These are phyloP conservation scores for Neofusicoccum kwambonambiense DNA, from an alignment of 2,329 filamentous ascomycete species.

Conservation along the genomic window DNA sequence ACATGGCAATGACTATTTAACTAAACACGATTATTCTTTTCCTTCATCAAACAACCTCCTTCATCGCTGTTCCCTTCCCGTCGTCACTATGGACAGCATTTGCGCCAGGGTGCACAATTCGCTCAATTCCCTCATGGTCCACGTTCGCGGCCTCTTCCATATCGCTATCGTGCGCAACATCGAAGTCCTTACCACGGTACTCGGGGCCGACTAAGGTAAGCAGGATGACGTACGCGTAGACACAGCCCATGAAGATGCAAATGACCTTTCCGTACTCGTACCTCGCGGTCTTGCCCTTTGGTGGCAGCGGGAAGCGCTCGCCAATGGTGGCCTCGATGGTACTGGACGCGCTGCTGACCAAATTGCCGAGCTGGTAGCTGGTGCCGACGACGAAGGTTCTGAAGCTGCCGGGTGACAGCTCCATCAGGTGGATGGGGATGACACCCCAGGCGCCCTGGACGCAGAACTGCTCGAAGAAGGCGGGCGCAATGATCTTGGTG, in stretches of 20 bases:
- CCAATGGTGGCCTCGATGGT: slow-evolving; percentile 77
- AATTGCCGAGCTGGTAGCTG: slow-evolving; percentile 74
- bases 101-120: slow-evolving; percentile 4
- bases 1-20: too few relatives aligned
- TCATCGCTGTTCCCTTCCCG: neutral
- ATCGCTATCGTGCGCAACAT: slow-evolving; percentile 35
- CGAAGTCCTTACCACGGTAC: slow-evolving; percentile 38
- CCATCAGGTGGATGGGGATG: slow-evolving; percentile 64
- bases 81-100: neutral
- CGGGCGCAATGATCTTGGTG: slow-evolving; percentile 69
- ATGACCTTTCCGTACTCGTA: slow-evolving; percentile 76
- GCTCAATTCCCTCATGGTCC: slow-evolving; percentile 17
- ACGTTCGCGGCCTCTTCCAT: slow-evolving; percentile 29
- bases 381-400: slow-evolving; percentile 74
- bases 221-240: slow-evolving; percentile 64
- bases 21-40: too few relatives aligned
- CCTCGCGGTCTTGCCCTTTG: slow-evolving; percentile 38
- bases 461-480: slow-evolving; percentile 69
- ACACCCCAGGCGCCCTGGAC: slow-evolving; percentile 40
- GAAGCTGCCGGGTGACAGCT: slow-evolving; percentile 70
- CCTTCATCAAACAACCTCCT: neutral
- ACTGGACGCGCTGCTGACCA: slow-evolving; percentile 66
- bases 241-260: slow-evolving; percentile 86
- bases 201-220: slow-evolving; percentile 63
- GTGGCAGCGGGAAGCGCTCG: slow-evolving; percentile 68